Percentiles rank a stretch among this genome's conserved stretches.
Evolutionary conservation across 257 asterid genomes (phyloP).

Genomic region (Craterostigma plantagineum): DNA sequence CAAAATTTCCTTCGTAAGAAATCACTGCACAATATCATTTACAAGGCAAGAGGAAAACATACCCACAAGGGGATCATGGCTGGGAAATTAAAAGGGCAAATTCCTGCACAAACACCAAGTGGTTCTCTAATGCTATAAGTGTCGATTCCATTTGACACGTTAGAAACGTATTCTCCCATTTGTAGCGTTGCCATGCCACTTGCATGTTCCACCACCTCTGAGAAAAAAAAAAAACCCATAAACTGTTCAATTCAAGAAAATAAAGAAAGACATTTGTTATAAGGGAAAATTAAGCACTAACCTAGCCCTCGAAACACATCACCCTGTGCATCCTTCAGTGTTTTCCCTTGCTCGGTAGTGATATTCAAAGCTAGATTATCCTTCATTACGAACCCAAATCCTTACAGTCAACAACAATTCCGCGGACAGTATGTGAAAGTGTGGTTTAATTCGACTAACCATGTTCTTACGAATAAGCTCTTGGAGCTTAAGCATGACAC

Average conservation of each 20-base stretch:
- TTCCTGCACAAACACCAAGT: constrained; percentile 98
- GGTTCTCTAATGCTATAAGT: constrained; percentile 92
- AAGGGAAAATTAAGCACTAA: constrained; percentile 17
- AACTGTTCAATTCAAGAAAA: constrained; percentile 3
- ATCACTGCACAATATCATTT: neutral
- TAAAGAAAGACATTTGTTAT: constrained; percentile 8
- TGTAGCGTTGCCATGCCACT: constrained; percentile 96
- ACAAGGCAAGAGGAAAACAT: constrained; percentile 13
- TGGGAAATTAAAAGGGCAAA: constrained; percentile 96
- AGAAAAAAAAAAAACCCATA: constrained; percentile 18
- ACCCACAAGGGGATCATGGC: constrained; percentile 99
- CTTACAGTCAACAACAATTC: constrained; percentile 10
- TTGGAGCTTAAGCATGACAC: constrained; percentile 82
- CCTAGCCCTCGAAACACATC: constrained; percentile 97
- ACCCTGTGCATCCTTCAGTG: constrained; percentile 93
- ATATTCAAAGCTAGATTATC: constrained; percentile 78
- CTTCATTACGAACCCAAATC: constrained; percentile 22
- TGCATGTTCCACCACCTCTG: constrained; percentile 99
- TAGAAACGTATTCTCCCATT: constrained; percentile 88
- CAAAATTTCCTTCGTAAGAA: constrained; percentile 2
- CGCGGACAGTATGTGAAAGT: constrained; percentile 1
- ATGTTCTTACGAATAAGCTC: constrained; percentile 83
- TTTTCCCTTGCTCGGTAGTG: constrained; percentile 87
- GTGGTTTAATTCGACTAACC: constrained; percentile 21
- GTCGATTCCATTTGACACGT: constrained; percentile 78